phyloP scores from a whole-genome alignment of 78 protist genomes.

The Carpediemonas membranifera region DNA sequence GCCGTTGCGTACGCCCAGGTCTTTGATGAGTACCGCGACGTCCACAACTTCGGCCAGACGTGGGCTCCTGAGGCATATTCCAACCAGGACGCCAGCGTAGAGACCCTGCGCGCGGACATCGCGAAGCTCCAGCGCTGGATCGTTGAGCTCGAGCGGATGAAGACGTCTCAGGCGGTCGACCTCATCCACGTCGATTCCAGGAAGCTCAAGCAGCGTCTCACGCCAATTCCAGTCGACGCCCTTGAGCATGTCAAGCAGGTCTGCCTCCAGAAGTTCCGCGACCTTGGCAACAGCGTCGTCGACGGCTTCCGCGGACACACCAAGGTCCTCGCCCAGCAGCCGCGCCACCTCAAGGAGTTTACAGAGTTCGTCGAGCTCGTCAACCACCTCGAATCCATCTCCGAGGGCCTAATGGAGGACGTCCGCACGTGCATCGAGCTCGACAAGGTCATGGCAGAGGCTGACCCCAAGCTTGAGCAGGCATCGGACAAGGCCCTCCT shows the following conservation, averaged over 20 bases:
- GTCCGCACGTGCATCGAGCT: background rate
- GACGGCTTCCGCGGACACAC: background rate
- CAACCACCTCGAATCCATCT: background rate
- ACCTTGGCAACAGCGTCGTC: background rate
- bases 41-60: constrained; percentile 12
- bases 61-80: constrained; percentile 10
- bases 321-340: background rate
- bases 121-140: constrained; percentile 36
- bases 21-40: constrained; percentile 12
- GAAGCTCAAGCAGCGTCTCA: background rate
- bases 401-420: background rate
- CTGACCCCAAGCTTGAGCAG: no score
- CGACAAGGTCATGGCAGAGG: no score
- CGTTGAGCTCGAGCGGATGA: constrained; percentile 30
- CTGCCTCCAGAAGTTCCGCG: background rate
- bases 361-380: background rate
- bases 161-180: background rate
- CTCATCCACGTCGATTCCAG: constrained; percentile 2
- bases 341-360: constrained; percentile 3
- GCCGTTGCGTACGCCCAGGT: background rate
- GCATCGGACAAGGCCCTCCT: no score
- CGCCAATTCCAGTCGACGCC: background rate
- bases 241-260: background rate
- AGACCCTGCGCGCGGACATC: constrained; percentile 25
- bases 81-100: background rate